Evolutionary conservation across 352 stramenopile genomes (phyloP), one percentile per base, ranked within the genome.

Genomic region (Pythium phragmiticola): DNA sequence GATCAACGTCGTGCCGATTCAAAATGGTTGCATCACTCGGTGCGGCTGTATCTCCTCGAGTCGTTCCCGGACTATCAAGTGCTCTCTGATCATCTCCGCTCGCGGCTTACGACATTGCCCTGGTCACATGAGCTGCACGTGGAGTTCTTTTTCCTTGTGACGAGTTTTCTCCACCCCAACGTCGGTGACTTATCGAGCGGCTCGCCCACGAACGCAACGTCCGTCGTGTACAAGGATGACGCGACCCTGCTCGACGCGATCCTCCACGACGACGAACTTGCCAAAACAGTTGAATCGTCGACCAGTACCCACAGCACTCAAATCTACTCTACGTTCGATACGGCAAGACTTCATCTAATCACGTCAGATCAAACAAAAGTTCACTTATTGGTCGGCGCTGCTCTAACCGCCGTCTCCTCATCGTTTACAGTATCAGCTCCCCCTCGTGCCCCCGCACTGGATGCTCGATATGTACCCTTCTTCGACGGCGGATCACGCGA

Each of bases 221-320:
- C 84, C 0, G 65, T 90, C 23, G 54, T 68, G 30, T 88, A 83
- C 54, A 75, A 77, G 30, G 80, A 92, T 46, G 76, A 90, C 34
- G 57, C 89, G 26, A 66, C 80, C 2, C 55, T 92, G 34, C 59
- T 90, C 7, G 72, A 82, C 33, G 71, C 88, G 47, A 80, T 92
- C 28, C 56, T 90, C 42, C 78, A 91, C 19, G 66, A 80, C 28
- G 82, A 94, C 60, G 79, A 89, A 52, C 59, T 92, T 28, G 63
- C 84, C 30, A 90, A 88, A 21, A 21, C 42, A 79, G 85, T 58
- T 90, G 81, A 77, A 87, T 92, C 57, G 80, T 90, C 55, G 76
- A 86, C 41, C 70, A 73, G 16, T 89, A 89, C 58, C 84, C 80
- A 9, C 81, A 74, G 4, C 90, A 90, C 55, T 76, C 79, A 26